A percentile compares a stretch with the other conserved stretches of the same genome.
Evolutionary conservation across 805 yeast genomes (phyloP).

Genomic region (Hermanozyma aechmeae): DNA sequence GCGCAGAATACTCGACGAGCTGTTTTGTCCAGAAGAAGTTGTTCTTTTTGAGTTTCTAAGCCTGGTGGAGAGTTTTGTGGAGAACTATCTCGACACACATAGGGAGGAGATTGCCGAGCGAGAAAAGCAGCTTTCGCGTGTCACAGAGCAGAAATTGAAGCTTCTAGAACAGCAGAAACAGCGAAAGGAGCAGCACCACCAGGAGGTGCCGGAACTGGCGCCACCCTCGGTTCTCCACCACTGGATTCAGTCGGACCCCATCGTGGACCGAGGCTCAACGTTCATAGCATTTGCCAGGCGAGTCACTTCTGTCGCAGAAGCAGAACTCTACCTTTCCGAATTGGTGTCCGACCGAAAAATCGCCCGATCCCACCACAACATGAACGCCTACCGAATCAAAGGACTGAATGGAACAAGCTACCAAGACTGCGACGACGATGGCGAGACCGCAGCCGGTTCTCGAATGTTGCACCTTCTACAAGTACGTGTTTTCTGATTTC

Average conservation of each 20-base stretch:
- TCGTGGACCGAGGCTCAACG: conserved; percentile 75
- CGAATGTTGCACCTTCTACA: conserved; percentile 71
- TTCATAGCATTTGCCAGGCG: conserved; percentile 68
- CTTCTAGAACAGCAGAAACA: background rate
- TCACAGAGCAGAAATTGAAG: background rate
- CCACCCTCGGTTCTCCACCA: conserved; percentile 31
- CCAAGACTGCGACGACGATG: conserved; percentile 94
- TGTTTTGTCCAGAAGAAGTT: conserved; percentile 55
- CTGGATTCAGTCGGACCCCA: conserved; percentile 73
- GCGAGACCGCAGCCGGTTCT: conserved; percentile 94
- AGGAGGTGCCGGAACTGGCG: background rate
- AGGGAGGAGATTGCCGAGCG: conserved; percentile 1
- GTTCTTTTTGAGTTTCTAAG: conserved; percentile 71
- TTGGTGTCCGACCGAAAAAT: conserved; percentile 61
- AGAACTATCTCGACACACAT: conserved; percentile 15
- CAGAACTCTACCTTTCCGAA: conserved; percentile 38
- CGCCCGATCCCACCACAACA: conserved; percentile 63
- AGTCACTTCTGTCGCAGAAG: conserved; percentile 63
- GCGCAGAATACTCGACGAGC: conserved; percentile 41
- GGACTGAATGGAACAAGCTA: conserved; percentile 43
- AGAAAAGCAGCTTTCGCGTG: background rate
- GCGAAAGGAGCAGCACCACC: conserved; percentile 12
- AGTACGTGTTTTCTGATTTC: conserved; percentile 19
- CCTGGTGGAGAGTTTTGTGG: conserved; percentile 47
- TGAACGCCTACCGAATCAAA: conserved; percentile 79